Conservation (phyloP, 176 grass and related monocot genomes). For the Carex myosuroides region DNA sequence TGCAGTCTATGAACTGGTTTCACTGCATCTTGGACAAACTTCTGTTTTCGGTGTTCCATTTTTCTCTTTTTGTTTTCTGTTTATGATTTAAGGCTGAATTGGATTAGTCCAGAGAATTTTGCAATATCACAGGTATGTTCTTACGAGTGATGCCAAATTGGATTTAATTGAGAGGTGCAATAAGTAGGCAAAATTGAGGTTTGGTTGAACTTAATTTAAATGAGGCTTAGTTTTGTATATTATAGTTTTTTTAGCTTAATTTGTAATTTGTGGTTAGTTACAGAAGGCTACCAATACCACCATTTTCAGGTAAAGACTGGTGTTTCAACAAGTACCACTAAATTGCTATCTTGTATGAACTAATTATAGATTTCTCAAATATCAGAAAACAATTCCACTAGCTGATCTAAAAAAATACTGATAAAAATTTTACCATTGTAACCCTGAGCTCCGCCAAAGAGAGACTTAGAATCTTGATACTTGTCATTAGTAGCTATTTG, state of each 20-base stretch:
- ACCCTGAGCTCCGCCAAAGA: slow-evolving; percentile 17
- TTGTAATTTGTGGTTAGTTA: background rate
- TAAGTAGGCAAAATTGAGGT: background rate
- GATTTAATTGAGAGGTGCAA: background rate
- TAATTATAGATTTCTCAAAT: background rate
- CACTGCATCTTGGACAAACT: background rate
- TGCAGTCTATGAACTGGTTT: background rate
- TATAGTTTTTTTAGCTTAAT: background rate
- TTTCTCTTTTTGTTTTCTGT: background rate
- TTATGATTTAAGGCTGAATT: background rate
- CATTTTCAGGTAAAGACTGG: background rate
- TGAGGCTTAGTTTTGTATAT: background rate
- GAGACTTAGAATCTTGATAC: slow-evolving; percentile 31
- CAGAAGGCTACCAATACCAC: background rate
- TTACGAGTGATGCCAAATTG: background rate
- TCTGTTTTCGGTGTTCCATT: background rate
- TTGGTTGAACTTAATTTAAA: background rate
- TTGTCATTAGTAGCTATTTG: slow-evolving; percentile 84
- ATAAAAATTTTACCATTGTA: slow-evolving; percentile 23
- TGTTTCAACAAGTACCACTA: slow-evolving; percentile 23
- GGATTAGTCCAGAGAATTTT: background rate
- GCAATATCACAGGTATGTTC: background rate
- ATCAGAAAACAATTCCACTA: slow-evolving; percentile 12
- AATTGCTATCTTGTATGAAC: slow-evolving; percentile 10
- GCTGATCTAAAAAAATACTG: slow-evolving; percentile 24